phyloP scores from a whole-genome alignment of 208 protist species.

The Trichomonas vaginalis region DNA sequence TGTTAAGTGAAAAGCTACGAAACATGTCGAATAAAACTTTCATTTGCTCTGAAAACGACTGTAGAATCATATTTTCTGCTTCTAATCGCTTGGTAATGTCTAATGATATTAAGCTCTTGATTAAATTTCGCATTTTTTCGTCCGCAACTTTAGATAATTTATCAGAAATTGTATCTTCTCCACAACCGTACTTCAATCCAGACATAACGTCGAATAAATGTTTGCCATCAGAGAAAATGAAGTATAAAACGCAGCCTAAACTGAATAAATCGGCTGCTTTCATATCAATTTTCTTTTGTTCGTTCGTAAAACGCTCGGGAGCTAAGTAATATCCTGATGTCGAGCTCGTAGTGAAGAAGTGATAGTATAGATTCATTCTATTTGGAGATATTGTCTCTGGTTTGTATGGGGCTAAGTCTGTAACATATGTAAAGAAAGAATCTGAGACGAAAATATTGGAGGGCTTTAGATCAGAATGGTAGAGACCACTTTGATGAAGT shows the following conservation, averaged over 20 bases:
- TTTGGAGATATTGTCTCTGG: neutral
- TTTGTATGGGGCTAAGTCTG: neutral
- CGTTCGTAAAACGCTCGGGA: neutral
- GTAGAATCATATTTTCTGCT: neutral
- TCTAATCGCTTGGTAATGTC: neutral
- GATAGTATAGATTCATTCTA: neutral
- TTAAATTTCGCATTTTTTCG: neutral
- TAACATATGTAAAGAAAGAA: neutral
- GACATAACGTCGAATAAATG: neutral
- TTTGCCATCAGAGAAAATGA: neutral
- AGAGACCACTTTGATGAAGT: neutral
- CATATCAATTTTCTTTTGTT: neutral
- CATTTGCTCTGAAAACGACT: neutral
- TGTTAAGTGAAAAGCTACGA: neutral
- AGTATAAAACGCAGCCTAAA: neutral
- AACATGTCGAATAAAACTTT: neutral
- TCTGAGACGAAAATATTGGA: neutral
- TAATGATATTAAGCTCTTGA: neutral
- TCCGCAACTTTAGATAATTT: neutral
- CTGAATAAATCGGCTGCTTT: neutral
- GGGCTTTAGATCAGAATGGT: neutral
- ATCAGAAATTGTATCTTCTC: neutral
- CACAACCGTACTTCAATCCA: neutral
- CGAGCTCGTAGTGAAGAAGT: neutral
- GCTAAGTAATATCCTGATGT: neutral